Percentiles rank a stretch among this genome's conserved stretches.
Conservation (phyloP, 768 basidiomycete species). For the Amanita thiersii region DNA sequence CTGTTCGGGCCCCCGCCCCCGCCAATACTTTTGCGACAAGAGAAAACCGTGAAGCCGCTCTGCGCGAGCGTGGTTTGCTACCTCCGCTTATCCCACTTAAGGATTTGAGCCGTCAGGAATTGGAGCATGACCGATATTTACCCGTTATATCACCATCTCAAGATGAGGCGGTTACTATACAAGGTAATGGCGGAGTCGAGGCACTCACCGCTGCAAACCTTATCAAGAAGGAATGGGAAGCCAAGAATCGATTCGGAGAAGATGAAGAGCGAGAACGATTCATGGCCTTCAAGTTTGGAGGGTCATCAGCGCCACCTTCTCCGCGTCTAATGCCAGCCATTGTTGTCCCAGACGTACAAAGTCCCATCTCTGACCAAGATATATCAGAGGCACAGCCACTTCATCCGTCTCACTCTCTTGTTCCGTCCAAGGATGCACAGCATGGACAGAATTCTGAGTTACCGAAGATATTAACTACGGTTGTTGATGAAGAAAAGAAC, state of each 20-base stretch:
- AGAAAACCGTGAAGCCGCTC: slow-evolving; percentile 43
- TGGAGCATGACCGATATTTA: slow-evolving; percentile 25
- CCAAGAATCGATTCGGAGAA: slow-evolving; percentile 23
- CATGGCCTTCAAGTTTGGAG: slow-evolving; percentile 27
- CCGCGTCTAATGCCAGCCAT: neutral
- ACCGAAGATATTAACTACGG: neutral
- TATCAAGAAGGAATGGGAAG: slow-evolving; percentile 49
- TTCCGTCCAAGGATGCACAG: neutral
- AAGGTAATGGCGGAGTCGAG: slow-evolving; percentile 9
- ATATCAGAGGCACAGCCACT: neutral
- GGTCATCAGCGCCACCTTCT: slow-evolving; percentile 12
- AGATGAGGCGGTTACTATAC: slow-evolving; percentile 9
- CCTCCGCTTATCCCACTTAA: slow-evolving; percentile 37
- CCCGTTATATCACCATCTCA: slow-evolving; percentile 21
- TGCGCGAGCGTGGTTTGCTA: slow-evolving; percentile 51
- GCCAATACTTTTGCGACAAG: slow-evolving; percentile 18
- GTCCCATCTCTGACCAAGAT: slow-evolving; percentile 9
- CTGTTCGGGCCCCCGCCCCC: slow-evolving; percentile 10
- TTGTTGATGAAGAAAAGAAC: neutral
- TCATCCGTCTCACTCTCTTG: neutral
- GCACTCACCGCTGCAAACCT: slow-evolving; percentile 37
- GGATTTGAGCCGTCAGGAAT: slow-evolving; percentile 34
- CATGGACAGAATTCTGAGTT: neutral
- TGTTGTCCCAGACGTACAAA: slow-evolving; percentile 9
- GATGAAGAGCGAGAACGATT: slow-evolving; percentile 19